A percentile compares a stretch with the other conserved stretches of the same genome.
phyloP scores from a whole-genome alignment of 2,329 filamentous ascomycete genomes.

The Lasiodiplodia sp. region DNA sequence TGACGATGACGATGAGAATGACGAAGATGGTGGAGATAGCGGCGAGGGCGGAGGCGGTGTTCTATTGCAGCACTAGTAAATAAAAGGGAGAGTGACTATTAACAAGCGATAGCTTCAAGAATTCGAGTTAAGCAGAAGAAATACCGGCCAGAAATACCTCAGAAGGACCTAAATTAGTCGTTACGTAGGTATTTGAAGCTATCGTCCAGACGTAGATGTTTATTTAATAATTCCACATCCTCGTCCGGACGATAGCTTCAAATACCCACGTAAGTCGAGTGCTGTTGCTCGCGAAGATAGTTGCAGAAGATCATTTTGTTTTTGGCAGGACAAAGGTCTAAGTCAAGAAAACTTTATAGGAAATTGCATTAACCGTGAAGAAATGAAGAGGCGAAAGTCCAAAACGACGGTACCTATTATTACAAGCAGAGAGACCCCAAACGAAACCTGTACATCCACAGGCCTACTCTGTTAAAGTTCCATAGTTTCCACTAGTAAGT shows the following conservation, averaged over 20 bases:
- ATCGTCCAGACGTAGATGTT: too few species aligned
- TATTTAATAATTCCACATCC: too few species aligned
- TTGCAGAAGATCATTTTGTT: too few species aligned
- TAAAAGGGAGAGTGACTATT: background rate
- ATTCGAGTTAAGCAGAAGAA: background rate
- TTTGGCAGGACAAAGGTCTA: background rate
- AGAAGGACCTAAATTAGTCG: too few species aligned
- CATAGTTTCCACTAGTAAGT: background rate
- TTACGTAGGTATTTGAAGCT: too few species aligned
- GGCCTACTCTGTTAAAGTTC: background rate
- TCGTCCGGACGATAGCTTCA: too few species aligned
- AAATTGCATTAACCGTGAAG: background rate
- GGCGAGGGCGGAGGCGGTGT: background rate
- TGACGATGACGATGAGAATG: conserved; percentile 32
- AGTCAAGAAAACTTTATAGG: background rate
- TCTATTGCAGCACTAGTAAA: background rate
- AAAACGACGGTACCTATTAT: background rate
- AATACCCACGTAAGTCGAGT: too few species aligned
- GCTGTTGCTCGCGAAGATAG: too few species aligned
- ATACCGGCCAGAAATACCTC: background rate
- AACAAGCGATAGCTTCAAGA: background rate
- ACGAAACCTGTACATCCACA: background rate
- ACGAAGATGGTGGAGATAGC: background rate
- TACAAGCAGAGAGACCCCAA: background rate
- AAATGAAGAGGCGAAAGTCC: background rate